A percentile compares a stretch with the other conserved stretches of the same genome.
These are phyloP conservation scores for Leptographium galeiforme DNA, from an alignment of 2,329 filamentous ascomycete genomes.

Conservation along the genomic window DNA sequence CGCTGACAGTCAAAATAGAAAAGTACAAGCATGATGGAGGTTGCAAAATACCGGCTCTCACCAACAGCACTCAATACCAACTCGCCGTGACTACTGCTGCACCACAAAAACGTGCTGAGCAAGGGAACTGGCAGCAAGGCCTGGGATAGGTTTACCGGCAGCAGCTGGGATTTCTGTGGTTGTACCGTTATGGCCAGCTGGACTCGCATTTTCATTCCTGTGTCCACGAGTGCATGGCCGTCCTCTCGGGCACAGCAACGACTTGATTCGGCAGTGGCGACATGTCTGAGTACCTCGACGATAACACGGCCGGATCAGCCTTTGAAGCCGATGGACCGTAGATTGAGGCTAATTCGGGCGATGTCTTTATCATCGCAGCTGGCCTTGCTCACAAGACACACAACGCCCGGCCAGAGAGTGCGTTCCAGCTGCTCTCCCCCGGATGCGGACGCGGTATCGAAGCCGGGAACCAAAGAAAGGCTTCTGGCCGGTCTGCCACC, in stretches of 20 bases:
- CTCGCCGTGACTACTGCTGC: slow-evolving; percentile 1
- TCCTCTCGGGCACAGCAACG: neutral
- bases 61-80: neutral
- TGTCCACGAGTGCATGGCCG: slow-evolving; percentile 3
- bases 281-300: neutral
- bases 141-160: neutral
- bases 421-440: neutral
- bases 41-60: neutral
- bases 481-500: neutral
- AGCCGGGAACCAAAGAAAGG: neutral
- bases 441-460: neutral
- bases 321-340: neutral
- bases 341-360: neutral
- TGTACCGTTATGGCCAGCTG: slow-evolving; percentile 2
- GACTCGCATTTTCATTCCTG: neutral
- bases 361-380: slow-evolving; percentile 2
- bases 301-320: neutral
- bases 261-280: slow-evolving; percentile 2
- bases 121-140: neutral
- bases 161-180: slow-evolving; percentile 1
- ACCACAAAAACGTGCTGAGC: neutral
- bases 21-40: neutral
- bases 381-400: slow-evolving; percentile 3
- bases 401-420: neutral
- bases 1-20: no score